Conservation (phyloP, 139 green algal genomes). For the Astrephomene gubernaculifera region DNA sequence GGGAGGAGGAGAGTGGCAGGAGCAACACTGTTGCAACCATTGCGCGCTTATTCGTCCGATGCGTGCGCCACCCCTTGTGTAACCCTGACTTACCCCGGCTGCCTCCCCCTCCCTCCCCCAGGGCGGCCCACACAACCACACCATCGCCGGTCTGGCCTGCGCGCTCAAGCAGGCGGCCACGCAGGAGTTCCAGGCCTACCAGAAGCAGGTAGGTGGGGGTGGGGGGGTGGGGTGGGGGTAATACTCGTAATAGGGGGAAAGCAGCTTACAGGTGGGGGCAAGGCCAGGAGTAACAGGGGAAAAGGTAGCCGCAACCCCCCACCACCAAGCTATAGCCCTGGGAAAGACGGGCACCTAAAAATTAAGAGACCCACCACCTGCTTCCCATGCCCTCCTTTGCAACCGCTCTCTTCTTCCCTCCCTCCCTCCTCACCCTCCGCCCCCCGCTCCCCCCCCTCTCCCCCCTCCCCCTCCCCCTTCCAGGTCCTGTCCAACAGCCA, state of each 20-base stretch:
- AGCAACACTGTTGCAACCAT: background rate
- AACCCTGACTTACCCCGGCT: background rate
- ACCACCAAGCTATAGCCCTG: too few species aligned
- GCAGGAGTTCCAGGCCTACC: slow-evolving; percentile 96
- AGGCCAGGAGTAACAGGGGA: too few species aligned
- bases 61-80: background rate
- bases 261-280: too few species aligned
- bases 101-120: too few species aligned
- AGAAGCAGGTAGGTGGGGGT: slow-evolving; percentile 84
- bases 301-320: too few species aligned
- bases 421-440: too few species aligned
- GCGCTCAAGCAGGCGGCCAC: slow-evolving; percentile 93
- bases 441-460: background rate
- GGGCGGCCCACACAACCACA: slow-evolving; percentile 99
- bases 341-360: too few species aligned
- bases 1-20: background rate
- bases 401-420: too few species aligned
- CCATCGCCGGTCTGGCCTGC: slow-evolving; percentile 95
- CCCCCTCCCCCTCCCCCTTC: background rate
- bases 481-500: slow-evolving; percentile 50
- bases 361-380: too few species aligned
- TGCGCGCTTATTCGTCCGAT: background rate
- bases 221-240: background rate
- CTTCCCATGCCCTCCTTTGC: too few species aligned
- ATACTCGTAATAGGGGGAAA: too few species aligned